phyloP scores from a whole-genome alignment of 2,329 filamentous ascomycete genomes.

The Trichoderma sp. region DNA sequence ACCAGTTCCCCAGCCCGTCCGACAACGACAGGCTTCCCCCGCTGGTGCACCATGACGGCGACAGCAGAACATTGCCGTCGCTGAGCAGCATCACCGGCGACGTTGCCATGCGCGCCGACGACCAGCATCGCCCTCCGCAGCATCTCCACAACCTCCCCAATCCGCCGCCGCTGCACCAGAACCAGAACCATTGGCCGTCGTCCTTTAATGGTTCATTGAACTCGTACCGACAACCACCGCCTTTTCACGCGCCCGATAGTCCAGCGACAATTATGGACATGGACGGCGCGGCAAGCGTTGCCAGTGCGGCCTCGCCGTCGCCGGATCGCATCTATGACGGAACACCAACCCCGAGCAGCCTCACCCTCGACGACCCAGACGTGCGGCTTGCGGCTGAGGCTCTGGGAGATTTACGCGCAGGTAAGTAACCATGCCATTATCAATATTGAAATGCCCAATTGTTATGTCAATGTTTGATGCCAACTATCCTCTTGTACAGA shows the following conservation, averaged over 20 bases:
- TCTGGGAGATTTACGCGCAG: slow-evolving; percentile 69
- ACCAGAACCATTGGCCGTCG: slow-evolving; percentile 42
- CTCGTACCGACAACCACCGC: slow-evolving; percentile 37
- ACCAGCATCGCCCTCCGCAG: background rate
- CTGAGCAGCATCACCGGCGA: slow-evolving; percentile 36
- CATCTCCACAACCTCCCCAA: background rate
- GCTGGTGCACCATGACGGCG: slow-evolving; percentile 30
- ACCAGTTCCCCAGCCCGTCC: slow-evolving; percentile 16
- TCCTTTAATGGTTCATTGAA: slow-evolving; percentile 33
- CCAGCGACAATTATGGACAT: slow-evolving; percentile 50
- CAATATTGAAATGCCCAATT: background rate
- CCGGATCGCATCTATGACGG: slow-evolving; percentile 26
- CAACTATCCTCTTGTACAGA: slow-evolving; percentile 41
- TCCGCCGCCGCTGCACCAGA: slow-evolving; percentile 22
- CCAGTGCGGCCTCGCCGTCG: slow-evolving; percentile 44
- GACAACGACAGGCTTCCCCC: slow-evolving; percentile 22
- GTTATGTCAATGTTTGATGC: background rate
- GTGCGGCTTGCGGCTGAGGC: slow-evolving; percentile 72
- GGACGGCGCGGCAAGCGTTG: slow-evolving; percentile 43
- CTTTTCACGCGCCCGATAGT: slow-evolving; percentile 40
- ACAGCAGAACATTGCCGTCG: slow-evolving; percentile 35
- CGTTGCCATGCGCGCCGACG: slow-evolving; percentile 26
- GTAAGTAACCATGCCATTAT: slow-evolving; percentile 43
- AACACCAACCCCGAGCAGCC: slow-evolving; percentile 44
- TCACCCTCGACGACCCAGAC: slow-evolving; percentile 63